These are phyloP conservation scores for Suillus placidus DNA, from an alignment of 768 basidiomycete species.

Conservation along the genomic window DNA sequence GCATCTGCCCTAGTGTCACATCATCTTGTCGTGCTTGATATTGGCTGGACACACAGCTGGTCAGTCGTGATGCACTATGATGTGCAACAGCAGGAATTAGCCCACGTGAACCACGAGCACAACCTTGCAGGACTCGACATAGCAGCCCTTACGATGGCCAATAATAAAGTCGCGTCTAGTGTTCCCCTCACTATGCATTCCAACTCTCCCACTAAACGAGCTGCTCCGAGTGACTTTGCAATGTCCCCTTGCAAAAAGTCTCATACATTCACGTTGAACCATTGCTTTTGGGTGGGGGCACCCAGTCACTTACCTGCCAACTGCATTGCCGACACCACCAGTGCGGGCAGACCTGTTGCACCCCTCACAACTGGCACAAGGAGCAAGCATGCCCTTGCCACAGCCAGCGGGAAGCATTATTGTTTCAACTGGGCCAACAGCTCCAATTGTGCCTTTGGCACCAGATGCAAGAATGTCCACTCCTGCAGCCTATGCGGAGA, in stretches of 20 bases:
- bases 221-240: neutral
- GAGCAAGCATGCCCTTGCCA: neutral
- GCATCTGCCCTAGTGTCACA: no score
- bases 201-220: neutral
- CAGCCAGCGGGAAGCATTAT: neutral
- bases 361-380: neutral
- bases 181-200: fast-evolving
- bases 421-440: neutral
- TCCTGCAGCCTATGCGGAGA: slow-evolving; percentile 35
- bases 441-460: neutral
- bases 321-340: no score
- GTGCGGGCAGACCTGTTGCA: neutral
- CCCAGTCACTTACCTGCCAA: neutral
- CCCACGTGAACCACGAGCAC: no score
- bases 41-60: no score
- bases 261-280: neutral
- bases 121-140: no score
- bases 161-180: no score
- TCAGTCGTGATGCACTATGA: no score
- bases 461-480: slow-evolving; percentile 15
- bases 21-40: no score
- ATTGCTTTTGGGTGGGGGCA: neutral
- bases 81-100: no score
- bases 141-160: no score
- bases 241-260: neutral